These are phyloP conservation scores for Phoma sp. DNA, from an alignment of 2,329 filamentous ascomycete species.

Conservation along the genomic window DNA sequence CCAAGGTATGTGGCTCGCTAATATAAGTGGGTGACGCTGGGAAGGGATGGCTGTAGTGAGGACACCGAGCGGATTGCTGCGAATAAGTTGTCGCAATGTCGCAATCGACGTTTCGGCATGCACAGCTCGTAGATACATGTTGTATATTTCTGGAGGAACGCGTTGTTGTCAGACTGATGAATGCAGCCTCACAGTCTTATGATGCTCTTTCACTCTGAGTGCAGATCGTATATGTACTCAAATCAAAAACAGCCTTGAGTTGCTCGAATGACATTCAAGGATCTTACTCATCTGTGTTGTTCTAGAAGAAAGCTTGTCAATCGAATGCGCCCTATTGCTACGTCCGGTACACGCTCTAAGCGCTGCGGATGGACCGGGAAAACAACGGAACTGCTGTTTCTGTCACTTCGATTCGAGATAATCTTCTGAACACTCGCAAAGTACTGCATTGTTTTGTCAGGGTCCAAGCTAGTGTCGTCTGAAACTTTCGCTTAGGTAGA, in stretches of 20 bases:
- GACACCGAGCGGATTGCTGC: constrained; percentile 64
- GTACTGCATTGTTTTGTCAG: not conserved
- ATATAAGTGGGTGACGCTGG: constrained; percentile 24
- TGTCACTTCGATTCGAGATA: not conserved
- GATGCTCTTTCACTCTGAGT: no score
- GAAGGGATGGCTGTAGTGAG: constrained; percentile 64
- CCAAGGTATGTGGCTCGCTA: constrained; percentile 35
- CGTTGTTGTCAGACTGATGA: no score
- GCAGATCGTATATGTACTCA: not conserved
- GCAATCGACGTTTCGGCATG: constrained; percentile 57
- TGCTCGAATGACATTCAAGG: not conserved
- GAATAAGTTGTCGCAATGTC: constrained; percentile 61
- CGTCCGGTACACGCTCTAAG: constrained; percentile 3
- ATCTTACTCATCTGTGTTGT: not conserved
- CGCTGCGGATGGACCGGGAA: not conserved
- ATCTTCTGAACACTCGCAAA: not conserved
- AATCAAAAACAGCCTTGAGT: not conserved
- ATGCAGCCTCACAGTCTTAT: not conserved
- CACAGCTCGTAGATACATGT: constrained; percentile 61
- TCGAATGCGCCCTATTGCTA: not conserved
- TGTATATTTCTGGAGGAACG: not conserved
- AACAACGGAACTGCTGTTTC: not conserved
- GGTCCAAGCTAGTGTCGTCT: no score
- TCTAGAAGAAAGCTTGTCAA: not conserved
- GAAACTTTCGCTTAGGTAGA: no score